Evolutionary conservation across 2,329 filamentous ascomycete species (phyloP), one percentile per base, ranked within the genome.

Genomic region (Alternaria sp.): DNA sequence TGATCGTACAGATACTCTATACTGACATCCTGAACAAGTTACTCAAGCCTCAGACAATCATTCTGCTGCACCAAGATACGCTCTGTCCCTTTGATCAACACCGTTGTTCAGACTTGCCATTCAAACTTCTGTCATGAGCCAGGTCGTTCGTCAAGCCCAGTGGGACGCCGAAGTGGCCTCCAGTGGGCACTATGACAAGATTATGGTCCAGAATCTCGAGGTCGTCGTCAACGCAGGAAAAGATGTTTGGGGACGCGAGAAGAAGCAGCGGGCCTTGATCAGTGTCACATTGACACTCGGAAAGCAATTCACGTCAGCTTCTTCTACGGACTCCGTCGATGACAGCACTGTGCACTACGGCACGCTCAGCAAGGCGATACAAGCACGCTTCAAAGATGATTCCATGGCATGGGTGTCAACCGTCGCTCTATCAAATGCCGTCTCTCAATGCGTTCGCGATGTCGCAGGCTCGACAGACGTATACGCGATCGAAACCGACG

Each of bases 331-430:
- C 79, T 81, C 81, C 9, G 85, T 94, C 32, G 85, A 88, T 49
- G 78, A 80, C n/a, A 91, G 91, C 74, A 93, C 91, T 3, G 87
- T 93, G 23, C 90, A 94, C 80, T 94, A 94, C 73, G 91, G 91
- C 2, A 84, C 82, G 10, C 83, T 93, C 13, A 89, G 88, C 81
- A 93, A 93, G 80, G 83, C 84, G 0, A 83, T 93, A 13, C 80
- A 90, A 30, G 77, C 79, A 23, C 81, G 81, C 12, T 73, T 89
- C 25, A 77, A 80, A 49, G 65, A 77, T 3, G 46, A 59, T 9
- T 52, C 52, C 15, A 43, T 47, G 12, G 55, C 59, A 3, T 79
- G 77, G 77, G 66, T 67, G 25, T 67, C 66, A 10, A 74, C 74
- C 1, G 63, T 62, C 30, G 69, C 71, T 3, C 57, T 81, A 1